A percentile compares a stretch with the other conserved stretches of the same genome.
phyloP scores from a whole-genome alignment of 1,284 basidiomycete genomes.

The Pseudozyma thailandica region DNA sequence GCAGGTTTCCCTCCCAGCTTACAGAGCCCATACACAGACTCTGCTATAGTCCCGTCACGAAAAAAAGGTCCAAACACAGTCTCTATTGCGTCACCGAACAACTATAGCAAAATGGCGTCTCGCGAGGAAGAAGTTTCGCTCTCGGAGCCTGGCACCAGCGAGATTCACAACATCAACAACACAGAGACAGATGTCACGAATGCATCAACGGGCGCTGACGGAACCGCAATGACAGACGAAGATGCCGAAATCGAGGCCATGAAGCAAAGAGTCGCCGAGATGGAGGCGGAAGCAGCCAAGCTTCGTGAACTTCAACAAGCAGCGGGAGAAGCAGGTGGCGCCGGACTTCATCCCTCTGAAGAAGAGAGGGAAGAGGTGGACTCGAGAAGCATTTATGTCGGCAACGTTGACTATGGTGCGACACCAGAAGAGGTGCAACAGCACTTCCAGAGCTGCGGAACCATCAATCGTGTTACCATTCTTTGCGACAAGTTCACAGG shows the following conservation, averaged over 20 bases:
- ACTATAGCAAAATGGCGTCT: conserved; percentile 30
- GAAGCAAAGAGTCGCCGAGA: conserved; percentile 82
- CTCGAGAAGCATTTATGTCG: conserved; percentile 89
- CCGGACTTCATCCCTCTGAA: conserved; percentile 48
- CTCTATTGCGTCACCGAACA: background rate
- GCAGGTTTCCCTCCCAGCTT: too few relatives aligned
- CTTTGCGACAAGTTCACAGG: conserved; percentile 99
- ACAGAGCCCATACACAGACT: too few relatives aligned
- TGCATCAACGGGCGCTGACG: conserved; percentile 14
- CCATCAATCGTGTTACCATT: conserved; percentile 98
- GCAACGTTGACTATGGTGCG: conserved; percentile 97
- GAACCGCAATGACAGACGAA: conserved; percentile 47
- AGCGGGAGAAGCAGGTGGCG: conserved; percentile 72
- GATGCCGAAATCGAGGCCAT: conserved; percentile 74
- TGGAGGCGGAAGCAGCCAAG: conserved; percentile 89
- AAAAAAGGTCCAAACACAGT: background rate
- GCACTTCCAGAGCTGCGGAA: conserved; percentile 96
- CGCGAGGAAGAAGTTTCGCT: conserved; percentile 49
- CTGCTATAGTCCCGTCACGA: background rate
- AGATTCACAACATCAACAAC: conserved; percentile 15
- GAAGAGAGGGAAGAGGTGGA: conserved; percentile 77
- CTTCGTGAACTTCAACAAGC: conserved; percentile 89
- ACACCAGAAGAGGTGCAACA: conserved; percentile 98
- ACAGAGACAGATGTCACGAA: conserved; percentile 3
- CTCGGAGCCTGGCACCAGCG: conserved; percentile 38